Percentiles rank a stretch among this genome's conserved stretches.
Evolutionary conservation across 352 stramenopile species (phyloP).

Genomic region (Globisporangium recalcitrans): DNA sequence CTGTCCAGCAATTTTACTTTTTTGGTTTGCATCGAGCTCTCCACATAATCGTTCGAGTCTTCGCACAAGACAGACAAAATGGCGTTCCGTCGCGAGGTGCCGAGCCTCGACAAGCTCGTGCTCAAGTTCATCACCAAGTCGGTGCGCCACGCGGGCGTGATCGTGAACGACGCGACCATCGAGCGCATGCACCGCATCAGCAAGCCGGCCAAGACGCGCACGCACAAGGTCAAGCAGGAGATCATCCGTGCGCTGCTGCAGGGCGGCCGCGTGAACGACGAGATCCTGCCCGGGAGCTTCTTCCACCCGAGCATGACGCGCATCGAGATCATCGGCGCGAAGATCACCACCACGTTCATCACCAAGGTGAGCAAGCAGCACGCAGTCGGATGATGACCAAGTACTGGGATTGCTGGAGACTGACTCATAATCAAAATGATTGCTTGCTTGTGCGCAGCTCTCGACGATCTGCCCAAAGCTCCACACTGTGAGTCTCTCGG

Average conservation of each 20-base stretch:
- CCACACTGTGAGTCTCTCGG: conserved; percentile 82
- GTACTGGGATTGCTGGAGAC: background rate
- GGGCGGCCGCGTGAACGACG: conserved; percentile 69
- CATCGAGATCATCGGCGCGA: conserved; percentile 80
- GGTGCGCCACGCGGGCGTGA: conserved; percentile 44
- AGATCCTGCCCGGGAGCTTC: conserved; percentile 77
- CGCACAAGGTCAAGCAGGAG: conserved; percentile 86
- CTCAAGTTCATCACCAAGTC: conserved; percentile 89
- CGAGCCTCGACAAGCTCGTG: conserved; percentile 78
- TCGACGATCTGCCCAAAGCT: conserved; percentile 78
- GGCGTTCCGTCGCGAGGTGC: conserved; percentile 85
- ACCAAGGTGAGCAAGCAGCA: conserved; percentile 33
- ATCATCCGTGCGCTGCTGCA: conserved; percentile 72
- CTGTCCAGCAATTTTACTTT: too few relatives aligned
- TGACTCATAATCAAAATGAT: background rate
- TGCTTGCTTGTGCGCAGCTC: conserved; percentile 28
- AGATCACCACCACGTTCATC: conserved; percentile 77
- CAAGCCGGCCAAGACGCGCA: conserved; percentile 70
- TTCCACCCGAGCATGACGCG: conserved; percentile 85
- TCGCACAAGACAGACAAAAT: conserved; percentile 36
- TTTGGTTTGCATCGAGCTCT: too few relatives aligned
- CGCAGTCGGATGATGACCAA: background rate
- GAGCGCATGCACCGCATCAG: conserved; percentile 63
- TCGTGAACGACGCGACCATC: conserved; percentile 70
- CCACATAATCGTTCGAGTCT: too few relatives aligned